phyloP scores from a whole-genome alignment of 2,329 filamentous ascomycete species.

The Exophiala sp. region DNA sequence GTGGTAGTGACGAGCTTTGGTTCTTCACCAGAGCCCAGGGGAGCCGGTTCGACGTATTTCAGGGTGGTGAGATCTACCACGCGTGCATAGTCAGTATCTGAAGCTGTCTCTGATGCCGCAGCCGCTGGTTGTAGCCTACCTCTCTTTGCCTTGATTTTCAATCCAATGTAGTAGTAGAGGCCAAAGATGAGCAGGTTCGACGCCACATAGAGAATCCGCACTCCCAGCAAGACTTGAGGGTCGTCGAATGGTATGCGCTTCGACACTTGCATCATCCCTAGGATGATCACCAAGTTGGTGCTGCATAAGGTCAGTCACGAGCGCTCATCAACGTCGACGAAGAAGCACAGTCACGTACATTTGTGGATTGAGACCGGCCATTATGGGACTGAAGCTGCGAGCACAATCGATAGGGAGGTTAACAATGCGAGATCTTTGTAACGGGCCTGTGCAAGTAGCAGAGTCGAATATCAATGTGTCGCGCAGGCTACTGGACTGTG shows the following conservation, averaged over 20 bases:
- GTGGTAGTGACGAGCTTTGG: slow-evolving; percentile 95
- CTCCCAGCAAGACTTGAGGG: slow-evolving; percentile 60
- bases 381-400: not conserved
- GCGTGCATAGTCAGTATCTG: not conserved
- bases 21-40: slow-evolving; percentile 89
- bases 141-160: slow-evolving; percentile 91
- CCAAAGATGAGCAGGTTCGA: slow-evolving; percentile 77
- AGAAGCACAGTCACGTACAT: slow-evolving; percentile 3
- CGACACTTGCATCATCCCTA: slow-evolving; percentile 96
- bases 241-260: slow-evolving; percentile 95
- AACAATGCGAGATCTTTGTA: not conserved
- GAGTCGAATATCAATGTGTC: not conserved
- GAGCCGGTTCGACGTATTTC: slow-evolving; percentile 95
- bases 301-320: slow-evolving; percentile 45
- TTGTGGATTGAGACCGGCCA: slow-evolving; percentile 20
- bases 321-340: not conserved
- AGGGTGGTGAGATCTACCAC: slow-evolving; percentile 82
- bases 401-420: not conserved
- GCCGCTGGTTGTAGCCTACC: slow-evolving; percentile 51
- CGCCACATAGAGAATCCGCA: slow-evolving; percentile 59
- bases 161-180: slow-evolving; percentile 79
- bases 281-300: slow-evolving; percentile 89
- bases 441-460: not conserved
- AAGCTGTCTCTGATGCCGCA: not conserved
- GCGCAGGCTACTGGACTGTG: not conserved